Percentiles rank a stretch among this genome's conserved stretches.
These are phyloP conservation scores for Betula pendula DNA, from an alignment of 306 rosid genomes.

Conservation along the genomic window DNA sequence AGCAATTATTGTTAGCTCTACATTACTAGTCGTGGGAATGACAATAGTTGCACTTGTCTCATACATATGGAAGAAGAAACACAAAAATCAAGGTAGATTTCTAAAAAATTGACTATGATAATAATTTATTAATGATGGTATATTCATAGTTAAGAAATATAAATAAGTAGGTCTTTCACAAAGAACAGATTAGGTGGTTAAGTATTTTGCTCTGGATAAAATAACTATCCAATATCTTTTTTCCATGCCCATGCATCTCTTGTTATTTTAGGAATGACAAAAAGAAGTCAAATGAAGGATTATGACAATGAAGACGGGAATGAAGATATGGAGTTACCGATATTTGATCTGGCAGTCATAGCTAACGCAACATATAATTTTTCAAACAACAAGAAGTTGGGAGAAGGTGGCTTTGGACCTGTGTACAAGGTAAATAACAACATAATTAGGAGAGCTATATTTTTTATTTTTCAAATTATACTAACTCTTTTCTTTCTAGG, in stretches of 20 bases:
- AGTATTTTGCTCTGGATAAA: not conserved
- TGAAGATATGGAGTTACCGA: conserved; percentile 50
- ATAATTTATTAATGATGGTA: not conserved
- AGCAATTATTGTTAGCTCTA: not conserved
- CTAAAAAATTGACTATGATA: not conserved
- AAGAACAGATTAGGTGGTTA: not conserved
- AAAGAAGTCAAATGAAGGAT: not conserved
- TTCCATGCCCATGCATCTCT: not conserved
- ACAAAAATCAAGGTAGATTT: not conserved
- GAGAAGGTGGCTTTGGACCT: conserved; percentile 70
- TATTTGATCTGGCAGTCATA: conserved; percentile 38
- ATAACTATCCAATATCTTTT: not conserved
- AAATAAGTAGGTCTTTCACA: no score
- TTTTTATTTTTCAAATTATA: not conserved
- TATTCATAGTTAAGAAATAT: not conserved
- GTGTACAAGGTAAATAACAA: conserved; percentile 46
- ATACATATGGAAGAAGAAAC: not conserved
- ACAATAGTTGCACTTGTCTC: not conserved
- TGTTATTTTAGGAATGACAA: not conserved
- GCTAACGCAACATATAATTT: conserved; percentile 46
- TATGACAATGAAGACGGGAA: not conserved
- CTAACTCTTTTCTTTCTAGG: conserved; percentile 24
- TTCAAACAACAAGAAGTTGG: conserved; percentile 46
- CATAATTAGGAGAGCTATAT: not conserved
- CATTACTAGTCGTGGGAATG: not conserved